phyloP scores from a whole-genome alignment of 1,284 basidiomycete species.

The Ustilago xerochloae region DNA sequence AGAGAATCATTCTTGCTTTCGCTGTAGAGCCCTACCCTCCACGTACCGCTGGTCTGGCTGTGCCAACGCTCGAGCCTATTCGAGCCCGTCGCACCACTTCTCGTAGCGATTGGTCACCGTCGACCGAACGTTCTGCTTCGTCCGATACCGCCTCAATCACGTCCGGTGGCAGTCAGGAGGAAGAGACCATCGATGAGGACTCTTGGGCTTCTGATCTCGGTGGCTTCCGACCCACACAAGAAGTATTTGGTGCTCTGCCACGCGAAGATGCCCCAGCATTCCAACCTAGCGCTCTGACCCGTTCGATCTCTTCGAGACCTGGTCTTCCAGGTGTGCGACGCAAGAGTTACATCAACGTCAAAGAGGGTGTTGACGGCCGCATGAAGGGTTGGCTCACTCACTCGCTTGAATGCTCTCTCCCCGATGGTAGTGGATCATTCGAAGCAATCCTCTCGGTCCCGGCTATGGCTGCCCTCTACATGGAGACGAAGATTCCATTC shows the following conservation, averaged over 20 bases:
- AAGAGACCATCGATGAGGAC: constrained; percentile 39
- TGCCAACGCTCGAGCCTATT: constrained; percentile 42
- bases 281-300: constrained; percentile 13
- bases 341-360: constrained; percentile 52
- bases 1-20: constrained; percentile 47
- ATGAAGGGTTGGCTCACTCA: constrained; percentile 53
- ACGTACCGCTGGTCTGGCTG: constrained; percentile 40
- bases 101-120: constrained; percentile 14
- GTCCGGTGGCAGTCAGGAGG: constrained; percentile 20
- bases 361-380: constrained; percentile 48
- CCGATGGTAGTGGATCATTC: constrained; percentile 22
- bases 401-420: constrained; percentile 35
- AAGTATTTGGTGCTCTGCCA: constrained; percentile 46
- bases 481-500: constrained; percentile 54
- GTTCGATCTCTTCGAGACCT: constrained; percentile 17
- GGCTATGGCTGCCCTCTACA: constrained; percentile 49
- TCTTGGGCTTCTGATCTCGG: constrained; percentile 46
- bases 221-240: constrained; percentile 38
- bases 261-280: constrained; percentile 16
- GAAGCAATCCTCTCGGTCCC: constrained; percentile 50
- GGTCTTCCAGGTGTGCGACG: constrained; percentile 20
- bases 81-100: constrained; percentile 23
- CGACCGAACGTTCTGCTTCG: constrained; percentile 10
- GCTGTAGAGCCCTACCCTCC: constrained; percentile 50
- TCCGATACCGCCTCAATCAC: constrained; percentile 13